These are phyloP conservation scores for Kwoniella newhampshirensis DNA, from an alignment of 768 basidiomycete species.

Conservation along the genomic window DNA sequence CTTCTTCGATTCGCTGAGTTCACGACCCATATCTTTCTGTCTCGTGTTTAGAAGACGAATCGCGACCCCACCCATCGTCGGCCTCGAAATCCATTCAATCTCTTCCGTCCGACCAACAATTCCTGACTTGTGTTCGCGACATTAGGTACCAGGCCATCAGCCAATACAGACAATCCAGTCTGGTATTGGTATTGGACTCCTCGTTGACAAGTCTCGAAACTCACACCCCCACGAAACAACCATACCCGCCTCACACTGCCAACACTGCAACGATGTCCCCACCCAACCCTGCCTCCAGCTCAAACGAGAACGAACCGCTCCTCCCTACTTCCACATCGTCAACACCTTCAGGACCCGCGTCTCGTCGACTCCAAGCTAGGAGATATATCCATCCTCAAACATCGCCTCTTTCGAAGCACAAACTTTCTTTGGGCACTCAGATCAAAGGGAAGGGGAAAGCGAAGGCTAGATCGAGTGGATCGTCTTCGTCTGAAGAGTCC, in stretches of 20 bases:
- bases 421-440: too few relatives aligned
- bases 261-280: background rate
- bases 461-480: background rate
- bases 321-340: conserved; percentile 3
- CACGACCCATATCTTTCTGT: background rate
- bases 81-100: too few relatives aligned
- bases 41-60: background rate
- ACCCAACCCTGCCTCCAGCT: background rate
- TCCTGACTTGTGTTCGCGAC: too few relatives aligned
- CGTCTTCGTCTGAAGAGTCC: background rate
- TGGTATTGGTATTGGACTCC: too few relatives aligned
- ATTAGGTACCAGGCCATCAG: too few relatives aligned
- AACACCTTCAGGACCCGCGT: background rate
- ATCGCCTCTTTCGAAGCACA: background rate
- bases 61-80: background rate
- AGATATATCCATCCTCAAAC: conserved; percentile 5
- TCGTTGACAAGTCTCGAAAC: too few relatives aligned
- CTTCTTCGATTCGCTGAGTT: background rate
- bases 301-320: conserved; percentile 16
- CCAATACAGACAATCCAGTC: too few relatives aligned
- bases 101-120: too few relatives aligned
- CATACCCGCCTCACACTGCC: too few relatives aligned
- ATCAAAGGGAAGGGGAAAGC: conserved; percentile 16
- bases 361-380: background rate
- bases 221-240: too few relatives aligned